phyloP scores from a whole-genome alignment of 805 yeast genomes.

The Yamadazyma phyllophila region DNA sequence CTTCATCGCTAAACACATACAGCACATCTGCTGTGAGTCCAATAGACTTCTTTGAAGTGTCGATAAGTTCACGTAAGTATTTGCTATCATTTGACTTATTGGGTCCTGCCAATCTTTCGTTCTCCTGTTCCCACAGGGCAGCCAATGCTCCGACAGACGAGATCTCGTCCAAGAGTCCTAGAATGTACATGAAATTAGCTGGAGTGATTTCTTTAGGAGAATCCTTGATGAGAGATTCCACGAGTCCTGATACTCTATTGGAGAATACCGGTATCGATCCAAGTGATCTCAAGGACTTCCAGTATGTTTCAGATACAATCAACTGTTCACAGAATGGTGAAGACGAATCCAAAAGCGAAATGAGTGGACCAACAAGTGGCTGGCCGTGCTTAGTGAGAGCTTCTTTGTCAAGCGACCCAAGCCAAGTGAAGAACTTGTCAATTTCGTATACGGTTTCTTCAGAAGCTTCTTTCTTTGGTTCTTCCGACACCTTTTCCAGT shows the following conservation, averaged over 20 bases:
- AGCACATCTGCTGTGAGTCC: slow-evolving; percentile 55
- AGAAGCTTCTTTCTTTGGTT: not conserved
- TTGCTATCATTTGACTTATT: slow-evolving; percentile 38
- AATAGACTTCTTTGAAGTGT: slow-evolving; percentile 60
- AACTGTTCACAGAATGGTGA: slow-evolving; percentile 42
- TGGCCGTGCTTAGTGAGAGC: slow-evolving; percentile 44
- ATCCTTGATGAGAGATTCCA: slow-evolving; percentile 38
- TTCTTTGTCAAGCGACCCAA: slow-evolving; percentile 39
- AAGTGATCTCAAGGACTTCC: slow-evolving; percentile 52
- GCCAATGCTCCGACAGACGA: slow-evolving; percentile 81
- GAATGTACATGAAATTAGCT: slow-evolving; percentile 58
- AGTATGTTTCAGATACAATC: slow-evolving; percentile 41
- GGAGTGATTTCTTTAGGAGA: slow-evolving; percentile 39
- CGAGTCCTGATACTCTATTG: slow-evolving; percentile 44
- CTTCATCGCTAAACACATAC: slow-evolving; percentile 27
- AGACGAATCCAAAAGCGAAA: slow-evolving; percentile 46
- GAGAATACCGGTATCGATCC: slow-evolving; percentile 47
- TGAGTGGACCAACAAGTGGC: slow-evolving; percentile 46
- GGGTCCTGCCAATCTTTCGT: slow-evolving; percentile 30
- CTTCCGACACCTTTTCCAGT: too few relatives aligned
- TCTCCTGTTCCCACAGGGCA: slow-evolving; percentile 70
- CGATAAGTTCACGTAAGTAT: slow-evolving; percentile 52
- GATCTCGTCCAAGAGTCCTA: slow-evolving; percentile 74
- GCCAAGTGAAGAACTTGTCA: not conserved
- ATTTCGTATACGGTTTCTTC: not conserved